Conservation (phyloP, 2,329 filamentous ascomycete genomes). For the Ascochyta lentis region DNA sequence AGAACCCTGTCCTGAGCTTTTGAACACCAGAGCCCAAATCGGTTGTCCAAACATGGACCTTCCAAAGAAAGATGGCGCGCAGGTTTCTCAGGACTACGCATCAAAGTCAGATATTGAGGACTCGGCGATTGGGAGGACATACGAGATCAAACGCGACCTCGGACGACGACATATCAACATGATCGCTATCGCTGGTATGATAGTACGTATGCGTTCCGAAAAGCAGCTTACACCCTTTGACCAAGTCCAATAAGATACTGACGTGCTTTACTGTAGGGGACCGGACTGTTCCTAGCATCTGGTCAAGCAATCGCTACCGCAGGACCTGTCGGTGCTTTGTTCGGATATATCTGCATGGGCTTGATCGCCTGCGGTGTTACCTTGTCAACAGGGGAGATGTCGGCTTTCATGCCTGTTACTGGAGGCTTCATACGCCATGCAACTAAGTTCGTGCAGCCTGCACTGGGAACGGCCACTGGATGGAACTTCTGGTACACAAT, state of each 20-base stretch:
- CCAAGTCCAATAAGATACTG: too few species aligned
- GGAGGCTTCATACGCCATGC: constrained; percentile 19
- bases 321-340: constrained; percentile 2
- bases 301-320: constrained; percentile 6
- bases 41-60: neutral
- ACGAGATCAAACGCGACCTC: constrained; percentile 15
- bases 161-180: constrained; percentile 20
- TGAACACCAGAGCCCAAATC: too few species aligned
- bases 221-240: too few species aligned
- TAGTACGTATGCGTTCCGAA: neutral
- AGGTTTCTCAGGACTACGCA: neutral
- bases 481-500: constrained; percentile 11
- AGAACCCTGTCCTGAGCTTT: too few species aligned
- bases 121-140: neutral
- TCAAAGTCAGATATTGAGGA: constrained; percentile 9
- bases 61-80: neutral
- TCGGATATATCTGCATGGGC: constrained; percentile 7
- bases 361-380: constrained; percentile 25
- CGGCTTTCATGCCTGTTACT: constrained; percentile 35
- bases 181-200: constrained; percentile 22
- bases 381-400: constrained; percentile 37
- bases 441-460: constrained; percentile 51
- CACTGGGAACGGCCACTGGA: constrained; percentile 29
- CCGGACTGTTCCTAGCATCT: constrained; percentile 9
- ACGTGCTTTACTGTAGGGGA: neutral